Conservation (phyloP, 2,329 filamentous ascomycete genomes). For the Trichoderma asperellum region DNA sequence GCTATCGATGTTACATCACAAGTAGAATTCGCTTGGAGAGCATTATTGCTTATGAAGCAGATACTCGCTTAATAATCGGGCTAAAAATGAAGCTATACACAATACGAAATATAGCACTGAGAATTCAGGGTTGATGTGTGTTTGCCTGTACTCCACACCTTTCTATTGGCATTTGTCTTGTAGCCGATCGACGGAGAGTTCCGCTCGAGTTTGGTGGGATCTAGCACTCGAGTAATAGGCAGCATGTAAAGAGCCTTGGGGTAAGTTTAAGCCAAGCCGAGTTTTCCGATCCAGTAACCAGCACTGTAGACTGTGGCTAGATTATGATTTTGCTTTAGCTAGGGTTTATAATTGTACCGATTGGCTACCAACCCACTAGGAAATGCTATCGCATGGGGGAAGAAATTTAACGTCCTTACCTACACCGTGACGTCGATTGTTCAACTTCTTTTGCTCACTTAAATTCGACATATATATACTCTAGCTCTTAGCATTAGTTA, state of each 20-base stretch:
- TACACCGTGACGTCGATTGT: background rate
- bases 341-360: background rate
- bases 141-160: background rate
- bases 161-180: background rate
- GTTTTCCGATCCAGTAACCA: background rate
- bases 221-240: background rate
- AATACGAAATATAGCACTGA: background rate
- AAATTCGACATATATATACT: background rate
- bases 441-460: background rate
- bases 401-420: background rate
- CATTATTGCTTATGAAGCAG: background rate
- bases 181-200: background rate
- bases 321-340: background rate
- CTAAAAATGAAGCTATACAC: constrained; percentile 1
- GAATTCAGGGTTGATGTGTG: background rate
- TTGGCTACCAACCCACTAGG: background rate
- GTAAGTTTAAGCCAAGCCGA: background rate
- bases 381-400: background rate
- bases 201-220: background rate
- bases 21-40: background rate
- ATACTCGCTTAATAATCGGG: background rate
- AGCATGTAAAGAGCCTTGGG: background rate
- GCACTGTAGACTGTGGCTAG: background rate
- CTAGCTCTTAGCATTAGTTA: background rate
- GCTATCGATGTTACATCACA: background rate